Evolutionary conservation across 371 early-diverging fungal genomes (phyloP).

Genomic region (Mortierella sp.): DNA sequence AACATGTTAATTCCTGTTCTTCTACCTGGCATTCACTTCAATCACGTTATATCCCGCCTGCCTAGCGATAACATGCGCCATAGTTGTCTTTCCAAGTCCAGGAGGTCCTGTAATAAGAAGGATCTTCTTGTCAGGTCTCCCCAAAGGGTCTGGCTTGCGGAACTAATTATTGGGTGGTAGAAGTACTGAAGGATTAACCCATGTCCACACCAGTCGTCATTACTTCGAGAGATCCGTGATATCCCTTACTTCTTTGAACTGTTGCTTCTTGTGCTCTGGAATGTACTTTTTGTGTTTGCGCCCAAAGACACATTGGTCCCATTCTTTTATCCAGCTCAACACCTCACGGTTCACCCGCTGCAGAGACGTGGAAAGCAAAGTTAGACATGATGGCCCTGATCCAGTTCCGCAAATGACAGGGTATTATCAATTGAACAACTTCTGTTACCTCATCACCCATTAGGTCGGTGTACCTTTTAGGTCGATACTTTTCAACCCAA

Average conservation of each 20-base stretch:
- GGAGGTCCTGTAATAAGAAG: slow-evolving; percentile 96
- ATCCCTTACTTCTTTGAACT: slow-evolving; percentile 27
- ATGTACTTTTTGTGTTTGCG: slow-evolving; percentile 28
- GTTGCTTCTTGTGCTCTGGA: slow-evolving; percentile 32
- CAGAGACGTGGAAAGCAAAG: neutral
- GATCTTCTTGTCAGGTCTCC: slow-evolving; percentile 64
- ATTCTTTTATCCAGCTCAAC: slow-evolving; percentile 92
- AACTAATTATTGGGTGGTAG: slow-evolving; percentile 15
- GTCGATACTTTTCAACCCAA: slow-evolving; percentile 96
- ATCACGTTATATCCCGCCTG: slow-evolving; percentile 93
- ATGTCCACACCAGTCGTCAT: neutral
- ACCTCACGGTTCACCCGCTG: slow-evolving; percentile 87
- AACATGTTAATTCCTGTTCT: too few species aligned
- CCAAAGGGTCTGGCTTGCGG: slow-evolving; percentile 42
- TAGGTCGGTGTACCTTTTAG: slow-evolving; percentile 87
- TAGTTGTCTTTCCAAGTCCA: slow-evolving; percentile 98
- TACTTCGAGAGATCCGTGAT: neutral
- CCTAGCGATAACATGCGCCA: slow-evolving; percentile 93
- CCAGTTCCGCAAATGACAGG: neutral
- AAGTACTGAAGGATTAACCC: neutral
- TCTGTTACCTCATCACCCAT: slow-evolving; percentile 84
- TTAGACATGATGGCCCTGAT: neutral
- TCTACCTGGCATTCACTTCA: slow-evolving; percentile 97
- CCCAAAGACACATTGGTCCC: slow-evolving; percentile 97
- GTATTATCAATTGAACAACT: too few species aligned